These are phyloP conservation scores for Rhodomyrtus tomentosa DNA, from an alignment of 345 rosid species.

Conservation along the genomic window DNA sequence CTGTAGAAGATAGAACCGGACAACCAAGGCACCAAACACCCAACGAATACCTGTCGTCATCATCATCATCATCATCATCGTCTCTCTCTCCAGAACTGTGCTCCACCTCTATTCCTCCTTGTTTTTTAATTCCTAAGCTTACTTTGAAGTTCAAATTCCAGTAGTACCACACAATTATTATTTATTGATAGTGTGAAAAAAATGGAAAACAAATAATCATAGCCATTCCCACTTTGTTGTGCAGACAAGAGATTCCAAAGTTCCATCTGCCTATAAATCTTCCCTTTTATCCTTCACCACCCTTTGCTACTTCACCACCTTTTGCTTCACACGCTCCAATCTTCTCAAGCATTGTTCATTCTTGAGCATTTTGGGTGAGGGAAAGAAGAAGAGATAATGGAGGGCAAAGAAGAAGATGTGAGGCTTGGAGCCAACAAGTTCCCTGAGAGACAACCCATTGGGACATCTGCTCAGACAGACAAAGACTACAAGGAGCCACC, in stretches of 20 bases:
- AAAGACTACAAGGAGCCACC: slow-evolving; percentile 18
- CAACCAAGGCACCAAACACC: not conserved
- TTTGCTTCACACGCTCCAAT: not conserved
- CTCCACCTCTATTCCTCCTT: not conserved
- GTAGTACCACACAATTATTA: not conserved
- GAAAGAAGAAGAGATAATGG: not conserved
- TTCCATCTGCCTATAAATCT: not conserved
- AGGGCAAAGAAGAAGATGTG: slow-evolving; percentile 15
- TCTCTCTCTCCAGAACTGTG: not conserved
- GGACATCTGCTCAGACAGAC: slow-evolving; percentile 10
- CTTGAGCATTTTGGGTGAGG: not conserved
- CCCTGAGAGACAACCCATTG: slow-evolving; percentile 15
- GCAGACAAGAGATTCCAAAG: not conserved
- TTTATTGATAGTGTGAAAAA: not conserved
- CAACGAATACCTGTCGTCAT: not conserved
- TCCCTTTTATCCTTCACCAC: not conserved
- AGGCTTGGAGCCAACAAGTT: slow-evolving; percentile 16
- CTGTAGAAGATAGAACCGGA: not conserved
- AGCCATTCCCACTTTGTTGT: not conserved
- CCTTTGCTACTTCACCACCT: not conserved
- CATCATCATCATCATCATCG: not conserved
- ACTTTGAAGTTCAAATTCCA: not conserved
- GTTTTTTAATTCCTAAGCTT: not conserved
- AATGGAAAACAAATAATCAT: not conserved
- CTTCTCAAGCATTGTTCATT: not conserved